Percentiles rank a stretch among this genome's conserved stretches.
Evolutionary conservation across 1,284 basidiomycete species (phyloP).

Genomic region (Kwoniella shivajii): DNA sequence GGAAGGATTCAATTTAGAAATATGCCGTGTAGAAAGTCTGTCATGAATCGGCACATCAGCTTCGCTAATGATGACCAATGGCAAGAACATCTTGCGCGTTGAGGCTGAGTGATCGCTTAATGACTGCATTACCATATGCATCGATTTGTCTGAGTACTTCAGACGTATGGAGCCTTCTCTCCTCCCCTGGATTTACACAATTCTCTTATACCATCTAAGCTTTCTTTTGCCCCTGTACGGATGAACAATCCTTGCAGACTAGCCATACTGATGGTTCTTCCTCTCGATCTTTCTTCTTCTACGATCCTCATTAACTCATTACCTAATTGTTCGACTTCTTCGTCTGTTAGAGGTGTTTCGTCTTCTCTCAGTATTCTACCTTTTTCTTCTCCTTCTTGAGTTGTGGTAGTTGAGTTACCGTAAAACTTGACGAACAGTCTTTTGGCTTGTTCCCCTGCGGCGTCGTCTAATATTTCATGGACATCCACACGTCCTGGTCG

Average conservation of each 20-base stretch:
- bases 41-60: no score
- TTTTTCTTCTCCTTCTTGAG: conserved; percentile 12
- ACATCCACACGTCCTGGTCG: conserved; percentile 93
- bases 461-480: conserved; percentile 82
- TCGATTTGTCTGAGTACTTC: no score
- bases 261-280: conserved; percentile 82
- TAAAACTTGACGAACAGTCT: conserved; percentile 87
- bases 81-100: no score
- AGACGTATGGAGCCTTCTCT: background rate
- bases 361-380: conserved; percentile 35
- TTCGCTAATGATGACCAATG: no score
- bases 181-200: conserved; percentile 28
- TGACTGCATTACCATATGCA: no score
- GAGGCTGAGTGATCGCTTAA: no score
- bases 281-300: conserved; percentile 58
- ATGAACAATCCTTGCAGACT: conserved; percentile 92
- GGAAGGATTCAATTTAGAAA: no score
- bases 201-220: conserved; percentile 62
- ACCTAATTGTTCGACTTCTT: conserved; percentile 61
- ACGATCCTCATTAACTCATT: conserved; percentile 62
- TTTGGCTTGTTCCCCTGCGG: conserved; percentile 76
- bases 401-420: conserved; percentile 20
- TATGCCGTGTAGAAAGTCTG: no score
- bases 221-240: conserved; percentile 66
- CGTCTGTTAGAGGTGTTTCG: conserved; percentile 56